Evolutionary conservation across 108 stramenopile species (phyloP), one percentile per base, ranked within the genome.

Genomic region (Cyclostephanos invisitatus): DNA sequence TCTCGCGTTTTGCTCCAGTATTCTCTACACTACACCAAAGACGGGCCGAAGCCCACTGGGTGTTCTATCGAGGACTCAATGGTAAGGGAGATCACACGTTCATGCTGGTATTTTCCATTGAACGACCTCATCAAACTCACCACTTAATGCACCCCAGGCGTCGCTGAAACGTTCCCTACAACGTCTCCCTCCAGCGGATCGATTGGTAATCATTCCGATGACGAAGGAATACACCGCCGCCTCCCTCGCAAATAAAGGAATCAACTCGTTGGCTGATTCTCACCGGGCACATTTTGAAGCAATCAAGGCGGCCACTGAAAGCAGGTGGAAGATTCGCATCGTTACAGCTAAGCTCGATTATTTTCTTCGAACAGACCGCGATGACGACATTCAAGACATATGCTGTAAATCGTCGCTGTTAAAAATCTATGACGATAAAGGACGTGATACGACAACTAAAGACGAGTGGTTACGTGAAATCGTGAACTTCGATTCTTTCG

Each of bases 1-100:
- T 69, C 59, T 32, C 73, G 73, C 47, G 37, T 74, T 17, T 58
- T 74, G n/a, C 59, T 74, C 7, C 18, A 38, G 17, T 74, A 74
- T 62, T 69, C 67, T 7, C 68, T 74, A 17, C 36, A 14, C 59
- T 69, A 69, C 18, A n/a, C n/a, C n/a, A 18, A 28, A 40, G 40
- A 7, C 7, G 14, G 1, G 36, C 21, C 10, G n/a, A 21, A n/a
- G 18, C 72, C 61, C 12, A 68, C 68, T 15, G 38, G 22, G 21
- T 21, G 38, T 55, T 8, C 38, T 5, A 12, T 29, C 20, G 21
- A n/a, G 4, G 21, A 22, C 1, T 50, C n/a, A 20, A 58, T 27
- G 44, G 14, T 46, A 46, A 46, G 44, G 44, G 44, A 14, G 15
- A 14, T 14, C 17, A 3, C 1, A 3, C 17, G 44, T 15, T 46